Evolutionary conservation across 1,284 basidiomycete genomes (phyloP).

Genomic region (Ganoderma multipileum): DNA sequence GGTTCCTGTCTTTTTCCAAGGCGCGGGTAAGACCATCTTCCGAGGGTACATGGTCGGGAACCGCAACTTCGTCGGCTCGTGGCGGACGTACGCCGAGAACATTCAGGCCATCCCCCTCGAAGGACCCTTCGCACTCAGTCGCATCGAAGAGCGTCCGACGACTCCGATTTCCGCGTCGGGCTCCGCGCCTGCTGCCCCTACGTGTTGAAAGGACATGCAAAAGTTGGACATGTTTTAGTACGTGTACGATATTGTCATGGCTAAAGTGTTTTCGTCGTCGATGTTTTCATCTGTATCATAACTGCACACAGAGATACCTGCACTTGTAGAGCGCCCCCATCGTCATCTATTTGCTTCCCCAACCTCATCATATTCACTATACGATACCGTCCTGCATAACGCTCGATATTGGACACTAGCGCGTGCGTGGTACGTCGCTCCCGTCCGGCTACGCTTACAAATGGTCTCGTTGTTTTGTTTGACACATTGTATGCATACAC

Average conservation of each 20-base stretch:
- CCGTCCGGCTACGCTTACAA: constrained; percentile 10
- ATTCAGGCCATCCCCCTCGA: constrained; percentile 52
- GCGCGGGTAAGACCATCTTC: constrained; percentile 54
- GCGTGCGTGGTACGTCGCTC: neutral
- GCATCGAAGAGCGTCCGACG: constrained; percentile 16
- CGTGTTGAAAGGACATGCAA: neutral
- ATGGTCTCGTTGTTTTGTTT: constrained; percentile 2
- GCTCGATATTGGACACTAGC: neutral
- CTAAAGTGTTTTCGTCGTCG: neutral
- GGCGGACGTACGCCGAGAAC: constrained; percentile 57
- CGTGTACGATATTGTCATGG: neutral
- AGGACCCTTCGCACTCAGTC: constrained; percentile 53
- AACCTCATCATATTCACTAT: neutral
- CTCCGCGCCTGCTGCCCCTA: neutral
- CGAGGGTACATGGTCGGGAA: constrained; percentile 73
- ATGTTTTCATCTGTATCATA: constrained; percentile 4
- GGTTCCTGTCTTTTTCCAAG: constrained; percentile 43
- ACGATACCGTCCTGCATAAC: neutral
- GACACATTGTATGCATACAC: constrained; percentile 14
- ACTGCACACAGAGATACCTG: neutral
- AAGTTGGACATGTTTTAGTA: constrained; percentile 2
- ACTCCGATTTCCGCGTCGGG: neutral
- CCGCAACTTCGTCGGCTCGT: constrained; percentile 72
- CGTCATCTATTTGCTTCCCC: neutral
- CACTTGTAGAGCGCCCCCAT: neutral